These are phyloP conservation scores for Botrytis fragariae DNA, from an alignment of 2,329 filamentous ascomycete genomes.

Conservation along the genomic window DNA sequence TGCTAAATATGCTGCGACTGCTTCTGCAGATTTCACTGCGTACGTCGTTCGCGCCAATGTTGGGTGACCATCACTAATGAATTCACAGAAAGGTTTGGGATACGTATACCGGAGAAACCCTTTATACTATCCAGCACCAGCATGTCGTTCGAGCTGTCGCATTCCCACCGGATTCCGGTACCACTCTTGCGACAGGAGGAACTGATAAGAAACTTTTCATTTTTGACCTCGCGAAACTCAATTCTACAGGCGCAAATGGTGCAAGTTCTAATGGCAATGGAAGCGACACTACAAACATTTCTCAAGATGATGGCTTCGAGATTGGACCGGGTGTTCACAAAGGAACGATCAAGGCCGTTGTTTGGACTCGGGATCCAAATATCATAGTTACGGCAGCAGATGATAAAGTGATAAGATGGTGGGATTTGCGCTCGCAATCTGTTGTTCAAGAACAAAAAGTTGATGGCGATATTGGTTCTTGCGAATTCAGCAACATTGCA, in stretches of 20 bases:
- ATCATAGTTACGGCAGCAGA: constrained; percentile 86
- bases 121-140: constrained; percentile 83
- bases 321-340: constrained; percentile 82
- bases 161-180: constrained; percentile 76
- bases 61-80: constrained; percentile 36
- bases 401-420: constrained; percentile 92
- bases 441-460: constrained; percentile 75
- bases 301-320: constrained; percentile 70
- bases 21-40: constrained; percentile 94
- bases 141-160: constrained; percentile 95
- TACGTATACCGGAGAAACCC: constrained; percentile 85
- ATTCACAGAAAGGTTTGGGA: constrained; percentile 87
- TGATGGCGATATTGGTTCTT: constrained; percentile 84
- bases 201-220: constrained; percentile 96
- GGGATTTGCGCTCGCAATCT: constrained; percentile 75
- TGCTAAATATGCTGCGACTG: constrained; percentile 84
- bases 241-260: constrained; percentile 32
- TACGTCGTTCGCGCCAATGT: constrained; percentile 47
- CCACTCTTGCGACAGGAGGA: constrained; percentile 89
- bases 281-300: constrained; percentile 46
- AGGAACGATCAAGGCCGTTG: constrained; percentile 91
- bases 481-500: constrained; percentile 74
- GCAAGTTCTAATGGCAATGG: constrained; percentile 34
- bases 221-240: constrained; percentile 69
- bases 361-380: constrained; percentile 88